Evolutionary conservation across 352 stramenopile genomes (phyloP).

Genomic region (Pythium chondricola): DNA sequence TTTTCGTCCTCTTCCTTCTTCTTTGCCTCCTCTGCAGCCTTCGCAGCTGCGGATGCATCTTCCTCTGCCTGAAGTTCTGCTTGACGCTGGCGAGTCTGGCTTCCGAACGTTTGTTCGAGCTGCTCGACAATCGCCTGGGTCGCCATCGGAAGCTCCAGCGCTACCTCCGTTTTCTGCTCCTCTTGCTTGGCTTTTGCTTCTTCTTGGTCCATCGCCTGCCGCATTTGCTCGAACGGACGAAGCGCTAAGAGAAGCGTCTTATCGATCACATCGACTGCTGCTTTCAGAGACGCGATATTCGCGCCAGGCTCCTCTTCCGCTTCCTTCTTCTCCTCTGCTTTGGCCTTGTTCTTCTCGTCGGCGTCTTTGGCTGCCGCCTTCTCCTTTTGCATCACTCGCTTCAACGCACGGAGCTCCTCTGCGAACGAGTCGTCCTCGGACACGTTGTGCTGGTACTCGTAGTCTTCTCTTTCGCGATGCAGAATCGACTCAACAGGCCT

Average conservation of each 20-base stretch:
- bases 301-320: background rate
- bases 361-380: constrained; percentile 7
- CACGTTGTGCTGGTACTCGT: background rate
- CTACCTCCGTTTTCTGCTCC: background rate
- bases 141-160: constrained; percentile 7
- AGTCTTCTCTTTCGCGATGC: background rate
- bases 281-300: constrained; percentile 3
- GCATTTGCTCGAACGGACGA: constrained; percentile 39
- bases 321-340: constrained; percentile 14
- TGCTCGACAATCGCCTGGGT: constrained; percentile 11
- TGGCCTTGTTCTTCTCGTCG: constrained; percentile 8
- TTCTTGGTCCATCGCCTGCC: constrained; percentile 25
- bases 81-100: constrained; percentile 3
- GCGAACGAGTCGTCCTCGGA: constrained; percentile 36
- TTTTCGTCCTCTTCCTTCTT: constrained; percentile 32
- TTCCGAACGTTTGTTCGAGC: constrained; percentile 12
- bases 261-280: constrained; percentile 26
- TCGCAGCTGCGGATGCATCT: constrained; percentile 18
- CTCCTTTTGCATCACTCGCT: constrained; percentile 7
- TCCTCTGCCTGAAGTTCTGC: constrained; percentile 14
- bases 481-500: constrained; percentile 9
- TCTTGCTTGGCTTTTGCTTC: constrained; percentile 8
- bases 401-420: constrained; percentile 31
- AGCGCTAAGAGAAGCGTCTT: constrained; percentile 37
- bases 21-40: constrained; percentile 33